Percentiles rank a stretch among this genome's conserved stretches.
Evolutionary conservation across 352 stramenopile genomes (phyloP).

Genomic region (Globisporangium sylvaticum): DNA sequence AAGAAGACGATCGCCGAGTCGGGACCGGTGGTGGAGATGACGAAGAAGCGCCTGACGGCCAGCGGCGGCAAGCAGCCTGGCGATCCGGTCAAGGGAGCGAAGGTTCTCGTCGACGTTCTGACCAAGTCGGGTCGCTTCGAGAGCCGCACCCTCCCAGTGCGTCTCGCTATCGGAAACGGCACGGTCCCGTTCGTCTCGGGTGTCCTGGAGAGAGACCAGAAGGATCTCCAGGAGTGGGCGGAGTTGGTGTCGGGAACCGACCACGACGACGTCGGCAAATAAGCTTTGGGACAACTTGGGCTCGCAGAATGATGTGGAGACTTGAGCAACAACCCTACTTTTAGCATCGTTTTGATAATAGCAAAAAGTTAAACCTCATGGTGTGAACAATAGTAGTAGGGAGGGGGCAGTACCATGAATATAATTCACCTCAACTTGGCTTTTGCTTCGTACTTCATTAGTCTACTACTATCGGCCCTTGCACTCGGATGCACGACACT

Average conservation of each 20-base stretch:
- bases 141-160: conserved; percentile 4
- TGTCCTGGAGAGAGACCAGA: conserved; percentile 5
- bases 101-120: conserved; percentile 16
- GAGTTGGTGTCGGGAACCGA: conserved; percentile 1
- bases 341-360: too few relatives aligned
- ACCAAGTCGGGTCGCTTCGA: conserved; percentile 15
- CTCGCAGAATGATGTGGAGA: too few relatives aligned
- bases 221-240: conserved; percentile 4
- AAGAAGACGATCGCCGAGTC: conserved; percentile 24
- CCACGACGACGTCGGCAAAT: neutral
- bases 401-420: too few relatives aligned
- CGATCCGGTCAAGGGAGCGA: conserved; percentile 8
- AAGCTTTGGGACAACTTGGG: too few relatives aligned
- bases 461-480: too few relatives aligned
- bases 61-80: conserved; percentile 8
- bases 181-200: neutral
- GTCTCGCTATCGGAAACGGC: conserved; percentile 2
- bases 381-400: too few relatives aligned
- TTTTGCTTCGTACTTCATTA: too few relatives aligned
- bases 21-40: conserved; percentile 16
- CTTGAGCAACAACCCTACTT: too few relatives aligned
- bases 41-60: conserved; percentile 15
- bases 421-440: too few relatives aligned
- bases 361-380: too few relatives aligned
- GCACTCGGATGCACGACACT: too few relatives aligned